Percentiles rank a stretch among this genome's conserved stretches.
These are phyloP conservation scores for thale cress (Arabidopsis thaliana) DNA, from an alignment of 345 rosid species.

Conservation along the genomic window DNA sequence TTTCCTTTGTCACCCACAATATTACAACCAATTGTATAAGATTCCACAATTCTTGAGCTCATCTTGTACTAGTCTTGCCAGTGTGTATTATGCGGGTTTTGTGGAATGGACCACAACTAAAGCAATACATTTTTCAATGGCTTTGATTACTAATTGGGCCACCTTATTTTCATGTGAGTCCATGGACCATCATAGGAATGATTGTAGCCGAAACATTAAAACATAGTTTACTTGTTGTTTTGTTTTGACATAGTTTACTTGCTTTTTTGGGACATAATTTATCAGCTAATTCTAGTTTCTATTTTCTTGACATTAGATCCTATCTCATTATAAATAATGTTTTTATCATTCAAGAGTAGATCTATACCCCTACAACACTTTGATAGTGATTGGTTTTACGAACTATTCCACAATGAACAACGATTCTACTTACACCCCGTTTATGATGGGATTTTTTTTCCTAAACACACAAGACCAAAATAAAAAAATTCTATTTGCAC, in stretches of 20 bases:
- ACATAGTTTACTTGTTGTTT: neutral
- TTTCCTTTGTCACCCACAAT: neutral
- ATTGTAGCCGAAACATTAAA: slow-evolving; percentile 15
- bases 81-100: slow-evolving; percentile 19
- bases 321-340: neutral
- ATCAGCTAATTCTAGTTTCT: neutral
- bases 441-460: too few species aligned
- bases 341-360: neutral
- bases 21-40: neutral
- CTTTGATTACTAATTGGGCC: slow-evolving; percentile 34
- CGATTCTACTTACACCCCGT: too few species aligned
- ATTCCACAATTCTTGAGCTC: neutral
- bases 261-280: neutral
- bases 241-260: neutral
- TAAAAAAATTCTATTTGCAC: too few species aligned
- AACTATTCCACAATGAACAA: too few species aligned
- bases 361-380: neutral
- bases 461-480: too few species aligned
- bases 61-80: slow-evolving; percentile 23
- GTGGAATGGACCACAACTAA: slow-evolving; percentile 17
- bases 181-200: slow-evolving; percentile 28
- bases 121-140: neutral
- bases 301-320: neutral
- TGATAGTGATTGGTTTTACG: neutral
- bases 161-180: slow-evolving; percentile 17